Evolutionary conservation across 2,329 filamentous ascomycete species (phyloP), one percentile per base, ranked within the genome.

Genomic region (Fusarium hostae): DNA sequence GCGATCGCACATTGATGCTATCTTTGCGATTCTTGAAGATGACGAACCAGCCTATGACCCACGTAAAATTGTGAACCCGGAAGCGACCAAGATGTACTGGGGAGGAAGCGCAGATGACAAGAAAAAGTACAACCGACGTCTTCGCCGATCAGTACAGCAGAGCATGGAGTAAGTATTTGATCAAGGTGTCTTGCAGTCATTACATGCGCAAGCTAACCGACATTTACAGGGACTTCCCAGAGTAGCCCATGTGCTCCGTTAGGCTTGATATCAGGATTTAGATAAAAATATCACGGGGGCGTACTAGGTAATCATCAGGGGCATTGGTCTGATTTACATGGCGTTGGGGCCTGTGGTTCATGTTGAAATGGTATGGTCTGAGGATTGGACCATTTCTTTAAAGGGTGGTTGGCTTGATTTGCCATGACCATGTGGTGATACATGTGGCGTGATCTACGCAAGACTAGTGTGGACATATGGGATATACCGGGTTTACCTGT

Each of bases 1-100:
- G 75, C 89, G 88, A 66, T 90, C 91, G 6, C 95, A 98, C 74
- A 91, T 99, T 45, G 91, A 97, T 60, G 92, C 92, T 8, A 92
- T 98, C 61, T 89, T 98, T 69, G 86, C 88, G 10, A 88, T 91
- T 2, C 85, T 98, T n/a, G 94, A 98, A 78, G 95, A 98, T 61
- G 94, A 97, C 66, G 87, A 90, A 4, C 94, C 95, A 0, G 91
- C 92, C 0, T 98, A 97, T 78, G 96, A 99, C 78, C 96, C 96
- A 2, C 88, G 95, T 48, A 95, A 93, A 15, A 88, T 94, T 35
- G 94, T 98, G 40, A 92, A 97, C 71, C 92, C 91, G 0, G 95
- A 97, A 76, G 94, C 95, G 4, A 91, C 92, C 43, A 93, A 91
- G 80, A 84, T 98, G 48, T 96, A 92, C 78, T 99, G 96, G 95